Conservation (phyloP, 306 rosid species). For the Sphenostylis stenocarpa region DNA sequence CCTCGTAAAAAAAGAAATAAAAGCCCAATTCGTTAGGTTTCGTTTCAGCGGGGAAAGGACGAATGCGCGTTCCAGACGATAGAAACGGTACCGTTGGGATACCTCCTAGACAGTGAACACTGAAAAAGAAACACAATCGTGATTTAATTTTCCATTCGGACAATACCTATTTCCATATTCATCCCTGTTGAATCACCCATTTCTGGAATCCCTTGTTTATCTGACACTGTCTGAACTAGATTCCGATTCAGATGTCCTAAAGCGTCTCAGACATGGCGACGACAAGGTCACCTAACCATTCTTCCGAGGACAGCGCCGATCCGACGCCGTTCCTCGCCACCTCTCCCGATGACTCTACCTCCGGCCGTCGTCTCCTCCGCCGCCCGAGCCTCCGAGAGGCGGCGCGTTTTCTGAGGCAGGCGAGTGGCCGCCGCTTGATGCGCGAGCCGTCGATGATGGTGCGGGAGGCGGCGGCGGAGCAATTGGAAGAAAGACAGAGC, state of each 20-base stretch:
- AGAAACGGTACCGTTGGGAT: not conserved
- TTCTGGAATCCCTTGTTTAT: not conserved
- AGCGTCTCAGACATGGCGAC: constrained; percentile 54
- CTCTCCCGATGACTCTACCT: constrained; percentile 59
- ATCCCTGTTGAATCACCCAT: not conserved
- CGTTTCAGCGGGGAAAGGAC: constrained; percentile 12
- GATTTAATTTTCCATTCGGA: not conserved
- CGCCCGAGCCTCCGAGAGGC: constrained; percentile 86
- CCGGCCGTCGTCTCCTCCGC: constrained; percentile 57
- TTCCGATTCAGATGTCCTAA: constrained; percentile 35
- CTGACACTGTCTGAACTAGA: not conserved
- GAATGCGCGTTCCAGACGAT: not conserved
- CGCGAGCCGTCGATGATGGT: constrained; percentile 97
- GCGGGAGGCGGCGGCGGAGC: constrained; percentile 94
- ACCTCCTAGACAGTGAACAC: not conserved
- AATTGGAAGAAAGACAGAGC: constrained; percentile 89
- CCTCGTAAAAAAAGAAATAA: not conserved
- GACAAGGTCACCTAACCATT: constrained; percentile 55
- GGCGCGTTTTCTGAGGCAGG: constrained; percentile 86
- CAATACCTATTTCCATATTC: not conserved
- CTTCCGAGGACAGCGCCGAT: constrained; percentile 65
- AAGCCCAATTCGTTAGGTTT: not conserved
- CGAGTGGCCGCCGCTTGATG: constrained; percentile 78
- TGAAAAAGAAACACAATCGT: not conserved
- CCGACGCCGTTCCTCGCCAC: constrained; percentile 61